Conservation (phyloP, 257 asterid species). For the Salvia miltiorrhiza region DNA sequence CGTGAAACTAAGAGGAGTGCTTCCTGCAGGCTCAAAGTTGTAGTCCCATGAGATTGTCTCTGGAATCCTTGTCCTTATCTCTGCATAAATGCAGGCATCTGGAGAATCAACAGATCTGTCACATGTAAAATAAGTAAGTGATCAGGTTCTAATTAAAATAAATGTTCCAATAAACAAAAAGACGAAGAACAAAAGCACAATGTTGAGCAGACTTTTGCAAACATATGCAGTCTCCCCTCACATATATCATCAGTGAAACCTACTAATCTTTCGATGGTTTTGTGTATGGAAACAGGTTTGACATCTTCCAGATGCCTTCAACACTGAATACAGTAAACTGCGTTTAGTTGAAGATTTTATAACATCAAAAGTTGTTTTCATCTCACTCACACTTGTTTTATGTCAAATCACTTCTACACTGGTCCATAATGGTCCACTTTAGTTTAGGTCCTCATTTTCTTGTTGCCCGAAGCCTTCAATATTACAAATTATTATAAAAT, state of each 20-base stretch:
- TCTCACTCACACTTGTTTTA: background rate
- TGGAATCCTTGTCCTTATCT: conserved; percentile 87
- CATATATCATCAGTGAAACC: background rate
- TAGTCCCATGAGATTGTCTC: conserved; percentile 98
- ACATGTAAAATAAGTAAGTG: conserved; percentile 14
- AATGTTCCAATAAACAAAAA: background rate
- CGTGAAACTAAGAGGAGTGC: conserved; percentile 80
- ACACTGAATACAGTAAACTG: background rate
- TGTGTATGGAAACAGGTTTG: conserved; percentile 4
- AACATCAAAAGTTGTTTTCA: conserved; percentile 9
- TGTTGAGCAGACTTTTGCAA: background rate
- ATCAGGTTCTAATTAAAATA: background rate
- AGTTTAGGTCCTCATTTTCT: background rate
- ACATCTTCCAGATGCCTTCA: conserved; percentile 7
- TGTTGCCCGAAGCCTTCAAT: background rate
- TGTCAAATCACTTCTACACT: background rate
- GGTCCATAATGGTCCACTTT: background rate
- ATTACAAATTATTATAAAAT: background rate
- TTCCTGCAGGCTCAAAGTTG: conserved; percentile 95
- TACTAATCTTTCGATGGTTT: background rate
- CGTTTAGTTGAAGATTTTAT: background rate
- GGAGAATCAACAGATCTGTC: conserved; percentile 80
- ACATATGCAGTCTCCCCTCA: conserved; percentile 9
- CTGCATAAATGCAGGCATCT: conserved; percentile 81
- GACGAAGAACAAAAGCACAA: background rate